phyloP scores from a whole-genome alignment of 2,329 filamentous ascomycete species.

The Claviceps monticola region DNA sequence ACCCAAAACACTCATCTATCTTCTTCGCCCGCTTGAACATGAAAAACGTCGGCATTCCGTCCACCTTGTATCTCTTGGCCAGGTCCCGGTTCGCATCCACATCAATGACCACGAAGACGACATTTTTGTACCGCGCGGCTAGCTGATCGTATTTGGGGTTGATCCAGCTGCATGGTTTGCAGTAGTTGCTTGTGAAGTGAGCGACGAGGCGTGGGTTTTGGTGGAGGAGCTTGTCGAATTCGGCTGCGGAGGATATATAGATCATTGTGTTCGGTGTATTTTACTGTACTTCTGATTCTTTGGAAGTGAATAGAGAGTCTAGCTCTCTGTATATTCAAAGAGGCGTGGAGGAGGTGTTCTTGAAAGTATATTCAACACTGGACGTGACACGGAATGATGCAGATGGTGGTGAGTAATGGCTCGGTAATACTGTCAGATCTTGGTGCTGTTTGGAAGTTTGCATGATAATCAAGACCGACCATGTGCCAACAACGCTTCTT shows the following conservation, averaged over 20 bases:
- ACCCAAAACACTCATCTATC: slow-evolving; percentile 33
- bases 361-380: too few relatives aligned
- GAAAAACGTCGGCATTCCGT: slow-evolving; percentile 87
- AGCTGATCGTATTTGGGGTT: slow-evolving; percentile 46
- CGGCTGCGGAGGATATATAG: slow-evolving; percentile 13
- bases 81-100: slow-evolving; percentile 71
- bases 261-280: background rate
- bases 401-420: too few relatives aligned
- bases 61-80: slow-evolving; percentile 62
- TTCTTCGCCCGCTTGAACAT: slow-evolving; percentile 71
- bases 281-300: too few relatives aligned
- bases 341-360: too few relatives aligned
- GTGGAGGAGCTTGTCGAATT: slow-evolving; percentile 39
- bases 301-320: too few relatives aligned
- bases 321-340: too few relatives aligned
- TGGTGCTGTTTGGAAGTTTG: too few relatives aligned
- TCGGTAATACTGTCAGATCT: too few relatives aligned
- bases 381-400: too few relatives aligned
- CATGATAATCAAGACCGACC: too few relatives aligned
- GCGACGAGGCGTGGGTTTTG: slow-evolving; percentile 48
- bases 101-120: slow-evolving; percentile 80
- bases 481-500: background rate
- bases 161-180: slow-evolving; percentile 88
- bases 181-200: slow-evolving; percentile 67
- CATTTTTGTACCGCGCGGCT: slow-evolving; percentile 33